Percentiles rank a stretch among this genome's conserved stretches.
Evolutionary conservation across 2,329 filamentous ascomycete species (phyloP).

Genomic region (Penicillium rolfsii): DNA sequence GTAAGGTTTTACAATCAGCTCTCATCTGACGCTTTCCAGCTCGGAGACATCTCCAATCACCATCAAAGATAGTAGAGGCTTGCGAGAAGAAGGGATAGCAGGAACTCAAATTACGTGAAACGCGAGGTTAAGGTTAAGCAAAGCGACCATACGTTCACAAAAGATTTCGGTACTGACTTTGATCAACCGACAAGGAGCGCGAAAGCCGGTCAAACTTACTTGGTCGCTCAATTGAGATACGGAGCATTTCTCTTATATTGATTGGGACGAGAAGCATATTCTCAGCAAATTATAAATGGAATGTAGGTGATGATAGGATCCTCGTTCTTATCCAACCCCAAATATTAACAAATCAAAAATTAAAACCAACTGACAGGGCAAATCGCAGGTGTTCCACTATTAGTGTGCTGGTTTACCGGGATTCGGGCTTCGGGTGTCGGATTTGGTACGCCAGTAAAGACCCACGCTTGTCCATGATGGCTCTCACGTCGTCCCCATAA

Average conservation of each 20-base stretch:
- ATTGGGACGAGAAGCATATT: not conserved
- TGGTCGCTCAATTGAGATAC: not conserved
- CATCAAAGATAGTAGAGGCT: not conserved
- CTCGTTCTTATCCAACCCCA: not conserved
- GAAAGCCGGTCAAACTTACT: not conserved
- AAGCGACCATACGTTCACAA: not conserved
- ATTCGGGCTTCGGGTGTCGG: not conserved
- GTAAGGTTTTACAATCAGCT: not conserved
- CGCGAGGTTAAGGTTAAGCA: not conserved
- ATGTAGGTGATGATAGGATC: not conserved
- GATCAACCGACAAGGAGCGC: not conserved
- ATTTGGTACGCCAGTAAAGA: not conserved
- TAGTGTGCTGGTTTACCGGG: not conserved
- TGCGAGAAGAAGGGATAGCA: not conserved
- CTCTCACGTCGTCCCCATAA: not conserved
- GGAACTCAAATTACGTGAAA: not conserved
- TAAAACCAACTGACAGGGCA: not conserved
- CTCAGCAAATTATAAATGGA: not conserved
- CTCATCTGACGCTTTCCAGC: not conserved
- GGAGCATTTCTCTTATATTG: not conserved
- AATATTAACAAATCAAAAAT: not conserved
- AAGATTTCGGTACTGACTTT: not conserved
- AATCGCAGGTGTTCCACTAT: not conserved
- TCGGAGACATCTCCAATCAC: not conserved
- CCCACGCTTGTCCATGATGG: not conserved